Evolutionary conservation across 1,284 basidiomycete species (phyloP), one percentile per base, ranked within the genome.

Genomic region (Fomitopsis schrenkii): DNA sequence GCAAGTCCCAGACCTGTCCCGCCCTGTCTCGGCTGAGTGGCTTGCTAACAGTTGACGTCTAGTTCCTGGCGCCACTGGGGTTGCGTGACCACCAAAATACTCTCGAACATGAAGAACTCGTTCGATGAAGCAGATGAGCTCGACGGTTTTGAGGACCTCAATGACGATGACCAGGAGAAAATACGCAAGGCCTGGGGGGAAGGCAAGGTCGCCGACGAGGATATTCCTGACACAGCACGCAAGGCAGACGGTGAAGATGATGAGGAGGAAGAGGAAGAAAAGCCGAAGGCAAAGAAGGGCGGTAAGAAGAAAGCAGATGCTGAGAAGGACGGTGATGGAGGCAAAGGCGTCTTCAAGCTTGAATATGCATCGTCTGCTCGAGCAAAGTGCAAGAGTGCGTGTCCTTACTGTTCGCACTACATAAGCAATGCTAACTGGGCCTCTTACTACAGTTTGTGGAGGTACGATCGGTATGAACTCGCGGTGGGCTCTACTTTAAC

Each of bases 41-140:
- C 36, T 30, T 54, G 15, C 52, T 55, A 15, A 46, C 17, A 5
- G 3, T 33, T 35, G 15, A 38, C 57, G 30, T 59, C 55, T 52
- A 93, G 91, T 67, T 71, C 77, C 52, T 93, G 88, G 88, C 84
- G 90, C 65, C 93, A 95, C 71, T 94, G 89, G 88, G 89, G 90
- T 60, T 96, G 94, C 67, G 81, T 84, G 6, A 93, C 93, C 0
- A 61, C 80, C 26, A 85, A 81, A 66, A 84, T 94, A 58, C 70
- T 95, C 42, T 72, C 74, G n/a, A 93, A 94, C 70, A 81, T 93
- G 75, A 89, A 93, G 75, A 79, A 83, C 35, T 76, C 77, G 6
- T 82, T 90, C 68, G 76, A 80, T 8, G 79, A 83, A 10, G 78
- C 84, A 0, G 79, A 83, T 12, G 92, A 90, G 0, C 76, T 92